Conservation (phyloP, 306 rosid genomes). For the Heteromeles arbutifolia region DNA sequence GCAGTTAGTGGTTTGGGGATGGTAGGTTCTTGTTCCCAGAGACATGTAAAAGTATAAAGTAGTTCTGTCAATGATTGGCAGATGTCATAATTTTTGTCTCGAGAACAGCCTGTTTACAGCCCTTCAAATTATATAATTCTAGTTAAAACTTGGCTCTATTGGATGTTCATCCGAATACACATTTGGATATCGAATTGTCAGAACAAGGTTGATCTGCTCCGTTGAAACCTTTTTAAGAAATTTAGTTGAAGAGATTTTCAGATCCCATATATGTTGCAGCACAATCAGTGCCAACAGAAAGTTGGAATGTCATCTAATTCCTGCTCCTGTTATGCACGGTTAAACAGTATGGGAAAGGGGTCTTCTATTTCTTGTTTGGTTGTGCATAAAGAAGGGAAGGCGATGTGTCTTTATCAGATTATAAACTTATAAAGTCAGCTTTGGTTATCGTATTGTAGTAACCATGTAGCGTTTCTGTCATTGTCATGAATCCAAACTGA, state of each 20-base stretch:
- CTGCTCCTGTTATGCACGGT: not conserved
- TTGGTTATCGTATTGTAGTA: not conserved
- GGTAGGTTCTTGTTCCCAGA: not conserved
- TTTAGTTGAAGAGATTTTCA: not conserved
- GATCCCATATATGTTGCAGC: not conserved
- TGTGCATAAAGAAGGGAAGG: not conserved
- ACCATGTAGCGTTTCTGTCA: too few relatives aligned
- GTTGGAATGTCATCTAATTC: not conserved
- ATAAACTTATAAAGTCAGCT: not conserved
- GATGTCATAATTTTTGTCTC: too few relatives aligned
- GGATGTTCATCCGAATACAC: not conserved
- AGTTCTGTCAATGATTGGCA: not conserved
- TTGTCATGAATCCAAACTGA: not conserved
- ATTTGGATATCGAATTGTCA: not conserved
- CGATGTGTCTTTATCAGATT: not conserved
- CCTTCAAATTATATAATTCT: not conserved
- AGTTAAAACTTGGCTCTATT: not conserved
- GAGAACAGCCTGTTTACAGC: not conserved
- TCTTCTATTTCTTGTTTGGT: not conserved
- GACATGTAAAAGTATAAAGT: not conserved
- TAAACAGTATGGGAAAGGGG: too few relatives aligned
- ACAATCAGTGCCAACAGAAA: not conserved
- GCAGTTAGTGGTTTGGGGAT: not conserved
- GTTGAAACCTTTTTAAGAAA: not conserved
- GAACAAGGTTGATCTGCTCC: not conserved